phyloP scores from a whole-genome alignment of 768 basidiomycete genomes.

The Boletus rex-veris region DNA sequence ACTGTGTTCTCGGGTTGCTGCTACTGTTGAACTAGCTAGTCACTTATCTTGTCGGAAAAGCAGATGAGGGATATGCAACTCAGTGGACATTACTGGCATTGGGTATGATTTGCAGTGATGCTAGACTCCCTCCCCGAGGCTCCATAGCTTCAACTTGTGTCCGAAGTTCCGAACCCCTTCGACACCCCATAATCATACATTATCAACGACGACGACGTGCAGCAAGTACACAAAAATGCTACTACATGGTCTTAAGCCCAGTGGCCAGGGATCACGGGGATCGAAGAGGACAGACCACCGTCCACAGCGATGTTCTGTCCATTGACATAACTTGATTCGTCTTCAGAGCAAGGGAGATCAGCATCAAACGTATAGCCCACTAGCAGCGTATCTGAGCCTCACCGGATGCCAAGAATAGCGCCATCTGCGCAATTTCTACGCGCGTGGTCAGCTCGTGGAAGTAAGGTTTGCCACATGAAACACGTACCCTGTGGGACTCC shows the following conservation, averaged over 20 bases:
- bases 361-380: conserved; percentile 2
- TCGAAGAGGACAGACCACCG: conserved; percentile 78
- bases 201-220: background rate
- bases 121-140: too few relatives aligned
- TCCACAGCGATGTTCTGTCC: conserved; percentile 86
- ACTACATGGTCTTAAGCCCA: conserved; percentile 42
- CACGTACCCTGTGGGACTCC: conserved; percentile 72
- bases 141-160: too few relatives aligned
- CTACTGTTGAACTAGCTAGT: too few relatives aligned
- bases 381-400: conserved; percentile 18
- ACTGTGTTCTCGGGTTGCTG: too few relatives aligned
- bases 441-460: conserved; percentile 10
- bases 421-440: conserved; percentile 82
- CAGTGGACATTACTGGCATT: too few relatives aligned
- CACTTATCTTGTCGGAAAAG: too few relatives aligned
- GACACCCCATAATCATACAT: too few relatives aligned
- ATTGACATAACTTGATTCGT: conserved; percentile 90
- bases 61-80: too few relatives aligned
- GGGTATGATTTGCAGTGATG: too few relatives aligned
- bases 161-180: too few relatives aligned
- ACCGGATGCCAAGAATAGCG: conserved; percentile 88
- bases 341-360: conserved; percentile 35
- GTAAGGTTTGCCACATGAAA: conserved; percentile 13
- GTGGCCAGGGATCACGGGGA: conserved; percentile 75
- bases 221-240: background rate